These are phyloP conservation scores for Dacryopinax spathularia DNA, from an alignment of 768 basidiomycete genomes.

Conservation along the genomic window DNA sequence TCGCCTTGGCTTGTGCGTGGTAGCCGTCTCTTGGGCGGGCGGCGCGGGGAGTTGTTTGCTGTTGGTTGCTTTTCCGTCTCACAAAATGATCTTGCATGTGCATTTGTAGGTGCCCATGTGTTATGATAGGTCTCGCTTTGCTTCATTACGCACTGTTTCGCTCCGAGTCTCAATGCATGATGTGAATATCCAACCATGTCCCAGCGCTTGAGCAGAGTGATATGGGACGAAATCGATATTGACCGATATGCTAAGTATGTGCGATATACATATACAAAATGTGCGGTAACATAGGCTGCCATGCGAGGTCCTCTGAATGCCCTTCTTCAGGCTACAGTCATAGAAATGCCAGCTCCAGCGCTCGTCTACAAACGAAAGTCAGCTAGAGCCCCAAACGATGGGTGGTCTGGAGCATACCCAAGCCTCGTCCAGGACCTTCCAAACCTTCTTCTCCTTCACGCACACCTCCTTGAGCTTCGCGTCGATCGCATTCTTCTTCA, in stretches of 20 bases:
- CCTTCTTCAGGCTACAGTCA: neutral
- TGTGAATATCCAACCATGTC: constrained; percentile 1
- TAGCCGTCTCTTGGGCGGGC: neutral
- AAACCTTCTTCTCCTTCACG: constrained; percentile 52
- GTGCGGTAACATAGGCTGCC: neutral
- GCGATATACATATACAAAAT: neutral
- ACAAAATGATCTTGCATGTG: constrained; percentile 4
- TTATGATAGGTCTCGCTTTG: neutral
- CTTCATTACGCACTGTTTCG: neutral
- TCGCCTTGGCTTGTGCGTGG: neutral
- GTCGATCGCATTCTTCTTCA: constrained; percentile 75
- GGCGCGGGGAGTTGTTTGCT: too few relatives aligned
- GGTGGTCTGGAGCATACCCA: constrained; percentile 6
- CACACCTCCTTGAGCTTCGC: constrained; percentile 59
- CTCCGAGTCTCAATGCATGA: constrained; percentile 1
- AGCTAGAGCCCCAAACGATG: neutral
- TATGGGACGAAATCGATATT: too few relatives aligned
- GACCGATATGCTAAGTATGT: neutral
- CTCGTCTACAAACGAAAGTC: neutral
- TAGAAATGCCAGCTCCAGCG: neutral
- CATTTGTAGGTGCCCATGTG: neutral
- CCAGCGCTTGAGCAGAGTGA: too few relatives aligned
- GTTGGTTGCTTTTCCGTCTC: neutral
- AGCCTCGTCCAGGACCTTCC: constrained; percentile 43
- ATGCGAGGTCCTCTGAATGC: neutral